Evolutionary conservation across 495 filamentous ascomycete species (phyloP).

Genomic region (Neurospora cerealis): DNA sequence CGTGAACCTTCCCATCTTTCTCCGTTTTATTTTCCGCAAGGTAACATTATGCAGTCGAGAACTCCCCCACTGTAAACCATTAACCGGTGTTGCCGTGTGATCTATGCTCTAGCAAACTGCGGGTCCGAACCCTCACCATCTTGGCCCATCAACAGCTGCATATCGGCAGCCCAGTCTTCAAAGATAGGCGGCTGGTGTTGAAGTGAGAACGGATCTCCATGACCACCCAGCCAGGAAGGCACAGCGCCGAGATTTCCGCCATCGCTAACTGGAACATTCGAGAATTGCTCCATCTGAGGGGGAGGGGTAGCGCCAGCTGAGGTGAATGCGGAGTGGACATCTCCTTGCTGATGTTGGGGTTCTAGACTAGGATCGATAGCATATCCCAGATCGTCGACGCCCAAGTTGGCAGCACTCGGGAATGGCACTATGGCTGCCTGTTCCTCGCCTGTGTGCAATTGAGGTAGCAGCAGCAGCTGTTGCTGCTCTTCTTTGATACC

Average conservation of each 20-base stretch:
- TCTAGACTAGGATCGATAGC: background rate
- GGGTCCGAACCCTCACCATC: background rate
- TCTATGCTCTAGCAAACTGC: background rate
- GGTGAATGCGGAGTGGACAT: background rate
- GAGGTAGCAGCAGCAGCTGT: background rate
- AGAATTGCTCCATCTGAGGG: background rate
- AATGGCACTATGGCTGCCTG: background rate
- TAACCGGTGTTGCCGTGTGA: background rate
- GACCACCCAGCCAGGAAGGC: background rate
- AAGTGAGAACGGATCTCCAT: background rate
- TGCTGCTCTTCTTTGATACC: conserved; percentile 12
- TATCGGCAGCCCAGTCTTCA: background rate
- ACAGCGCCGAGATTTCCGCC: background rate
- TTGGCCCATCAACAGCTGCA: background rate
- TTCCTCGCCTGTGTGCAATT: background rate
- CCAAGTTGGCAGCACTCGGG: background rate
- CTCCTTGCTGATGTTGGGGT: background rate
- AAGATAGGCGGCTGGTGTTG: background rate
- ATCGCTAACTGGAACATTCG: background rate
- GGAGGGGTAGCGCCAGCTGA: background rate
- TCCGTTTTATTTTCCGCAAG: background rate
- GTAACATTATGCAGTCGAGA: background rate
- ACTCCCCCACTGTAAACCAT: background rate
- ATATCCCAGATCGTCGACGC: background rate
- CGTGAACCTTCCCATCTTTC: background rate